phyloP scores from a whole-genome alignment of 768 basidiomycete genomes.

The Cystofilobasidium ferigula region DNA sequence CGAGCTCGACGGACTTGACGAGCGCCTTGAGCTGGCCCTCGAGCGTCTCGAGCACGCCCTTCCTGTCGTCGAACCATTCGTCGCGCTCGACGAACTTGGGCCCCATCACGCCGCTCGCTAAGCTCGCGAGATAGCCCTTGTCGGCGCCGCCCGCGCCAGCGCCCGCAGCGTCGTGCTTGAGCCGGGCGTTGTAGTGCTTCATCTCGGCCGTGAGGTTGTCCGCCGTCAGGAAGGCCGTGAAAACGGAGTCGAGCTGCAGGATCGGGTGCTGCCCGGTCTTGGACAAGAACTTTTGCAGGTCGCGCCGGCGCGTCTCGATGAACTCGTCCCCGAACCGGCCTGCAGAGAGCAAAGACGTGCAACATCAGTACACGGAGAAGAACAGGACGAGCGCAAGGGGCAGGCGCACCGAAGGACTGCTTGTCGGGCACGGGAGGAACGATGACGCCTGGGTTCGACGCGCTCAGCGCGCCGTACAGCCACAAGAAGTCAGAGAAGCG shows the following conservation, averaged over 20 bases:
- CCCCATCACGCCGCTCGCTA: slow-evolving; percentile 67
- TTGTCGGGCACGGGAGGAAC: slow-evolving; percentile 96
- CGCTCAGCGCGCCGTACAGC: slow-evolving; percentile 76
- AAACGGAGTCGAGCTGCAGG: slow-evolving; percentile 71
- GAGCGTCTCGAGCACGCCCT: slow-evolving; percentile 70
- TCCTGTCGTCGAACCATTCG: slow-evolving; percentile 92
- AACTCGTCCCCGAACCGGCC: slow-evolving; percentile 85
- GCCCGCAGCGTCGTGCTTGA: slow-evolving; percentile 48
- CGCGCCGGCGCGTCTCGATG: slow-evolving; percentile 69
- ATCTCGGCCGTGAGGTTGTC: slow-evolving; percentile 78
- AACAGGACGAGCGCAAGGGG: neutral
- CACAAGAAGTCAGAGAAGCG: slow-evolving; percentile 96
- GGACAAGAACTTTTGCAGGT: slow-evolving; percentile 77
- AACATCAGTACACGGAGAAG: neutral
- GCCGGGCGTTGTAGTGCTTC: slow-evolving; percentile 53
- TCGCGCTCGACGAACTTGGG: slow-evolving; percentile 80
- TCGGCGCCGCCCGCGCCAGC: slow-evolving; percentile 47
- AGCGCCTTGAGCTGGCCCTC: slow-evolving; percentile 79
- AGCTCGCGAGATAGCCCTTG: slow-evolving; percentile 62
- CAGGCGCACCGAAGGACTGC: slow-evolving; percentile 61
- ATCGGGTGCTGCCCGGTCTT: slow-evolving; percentile 91
- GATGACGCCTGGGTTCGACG: slow-evolving; percentile 91
- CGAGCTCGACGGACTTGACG: slow-evolving; percentile 72
- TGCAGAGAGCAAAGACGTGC: slow-evolving; percentile 3
- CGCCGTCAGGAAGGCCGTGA: slow-evolving; percentile 82